These are phyloP conservation scores for Cicer pinnatifidum DNA, from an alignment of 306 rosid genomes.

Conservation along the genomic window DNA sequence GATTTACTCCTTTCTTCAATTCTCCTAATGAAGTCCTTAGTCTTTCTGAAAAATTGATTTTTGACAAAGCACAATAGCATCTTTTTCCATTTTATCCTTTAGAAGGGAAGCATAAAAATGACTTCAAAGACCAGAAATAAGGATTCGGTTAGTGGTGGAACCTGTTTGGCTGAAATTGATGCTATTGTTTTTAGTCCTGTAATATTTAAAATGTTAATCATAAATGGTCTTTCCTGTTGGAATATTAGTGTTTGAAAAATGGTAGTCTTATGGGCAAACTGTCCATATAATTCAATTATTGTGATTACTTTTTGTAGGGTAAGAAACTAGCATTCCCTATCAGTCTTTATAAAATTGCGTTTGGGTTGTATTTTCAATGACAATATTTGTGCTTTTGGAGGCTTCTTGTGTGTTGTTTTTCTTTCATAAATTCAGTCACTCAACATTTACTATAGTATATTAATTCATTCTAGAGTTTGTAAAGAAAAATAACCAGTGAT, in stretches of 20 bases:
- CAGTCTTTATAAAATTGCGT: not conserved
- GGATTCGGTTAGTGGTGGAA: not conserved
- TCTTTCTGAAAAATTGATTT: no score
- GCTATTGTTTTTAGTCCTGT: not conserved
- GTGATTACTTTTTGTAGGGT: not conserved
- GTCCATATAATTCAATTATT: not conserved
- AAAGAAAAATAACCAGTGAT: no score
- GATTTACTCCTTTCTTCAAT: conserved; percentile 80
- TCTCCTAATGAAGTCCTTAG: conserved; percentile 48
- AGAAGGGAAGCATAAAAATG: not conserved
- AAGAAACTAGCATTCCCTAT: not conserved
- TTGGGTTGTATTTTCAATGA: conserved; percentile 1
- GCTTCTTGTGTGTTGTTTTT: conserved; percentile 7
- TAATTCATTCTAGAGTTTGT: not conserved
- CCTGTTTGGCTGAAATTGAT: not conserved
- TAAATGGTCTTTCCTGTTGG: not conserved
- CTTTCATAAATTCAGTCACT: conserved; percentile 15
- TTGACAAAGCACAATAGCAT: no score
- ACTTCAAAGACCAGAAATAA: not conserved
- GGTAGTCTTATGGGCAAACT: not conserved
- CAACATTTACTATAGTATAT: not conserved
- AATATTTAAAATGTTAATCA: not conserved
- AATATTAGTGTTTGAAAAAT: not conserved
- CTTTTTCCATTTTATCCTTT: no score
- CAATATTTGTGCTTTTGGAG: conserved; percentile 25